phyloP scores from a whole-genome alignment of 495 filamentous ascomycete genomes.

The Xylaria longipes region DNA sequence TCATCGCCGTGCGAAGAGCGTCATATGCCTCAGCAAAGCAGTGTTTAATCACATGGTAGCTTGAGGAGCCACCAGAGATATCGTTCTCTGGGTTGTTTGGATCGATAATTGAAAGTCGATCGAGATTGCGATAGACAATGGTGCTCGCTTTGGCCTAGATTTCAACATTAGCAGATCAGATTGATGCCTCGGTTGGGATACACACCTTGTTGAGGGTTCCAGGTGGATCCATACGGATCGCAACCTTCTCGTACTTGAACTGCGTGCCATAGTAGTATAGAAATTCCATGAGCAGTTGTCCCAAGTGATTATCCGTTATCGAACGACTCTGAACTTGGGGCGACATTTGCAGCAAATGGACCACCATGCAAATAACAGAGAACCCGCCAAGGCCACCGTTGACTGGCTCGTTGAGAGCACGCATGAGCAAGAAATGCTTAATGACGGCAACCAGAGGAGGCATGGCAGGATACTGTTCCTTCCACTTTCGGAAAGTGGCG shows the following conservation, averaged over 20 bases:
- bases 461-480: constrained; percentile 77
- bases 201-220: constrained; percentile 75
- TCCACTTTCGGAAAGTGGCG: constrained; percentile 80
- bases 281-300: constrained; percentile 81
- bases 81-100: constrained; percentile 85
- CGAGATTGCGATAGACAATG: constrained; percentile 56
- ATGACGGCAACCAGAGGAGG: constrained; percentile 80
- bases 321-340: constrained; percentile 66
- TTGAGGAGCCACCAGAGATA: constrained; percentile 79
- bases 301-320: constrained; percentile 69
- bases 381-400: constrained; percentile 94
- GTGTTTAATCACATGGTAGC: constrained; percentile 65
- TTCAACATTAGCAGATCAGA: constrained; percentile 31
- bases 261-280: constrained; percentile 84
- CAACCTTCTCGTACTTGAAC: constrained; percentile 69
- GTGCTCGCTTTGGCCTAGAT: constrained; percentile 41
- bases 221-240: constrained; percentile 77
- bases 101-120: constrained; percentile 78
- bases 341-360: constrained; percentile 79
- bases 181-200: constrained; percentile 15
- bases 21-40: constrained; percentile 69
- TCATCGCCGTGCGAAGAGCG: constrained; percentile 64
- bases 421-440: constrained; percentile 91
- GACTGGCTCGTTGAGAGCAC: constrained; percentile 86
- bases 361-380: constrained; percentile 90